Evolutionary conservation across 345 rosid genomes (phyloP).

Genomic region (Brassica rapa): DNA sequence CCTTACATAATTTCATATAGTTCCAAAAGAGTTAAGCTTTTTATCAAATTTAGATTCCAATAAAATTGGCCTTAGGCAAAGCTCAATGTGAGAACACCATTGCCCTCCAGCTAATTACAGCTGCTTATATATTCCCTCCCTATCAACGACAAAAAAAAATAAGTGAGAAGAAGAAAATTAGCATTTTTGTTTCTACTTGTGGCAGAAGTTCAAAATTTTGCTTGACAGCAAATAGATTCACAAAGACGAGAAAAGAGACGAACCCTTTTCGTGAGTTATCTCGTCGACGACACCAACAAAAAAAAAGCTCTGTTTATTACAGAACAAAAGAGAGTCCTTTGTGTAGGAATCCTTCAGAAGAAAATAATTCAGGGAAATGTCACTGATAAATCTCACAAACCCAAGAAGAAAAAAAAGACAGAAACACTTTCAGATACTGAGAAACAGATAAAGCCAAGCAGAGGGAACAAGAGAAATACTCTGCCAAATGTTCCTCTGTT

Average conservation of each 20-base stretch:
- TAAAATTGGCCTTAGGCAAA: slow-evolving; percentile 25
- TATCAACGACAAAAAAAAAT: slow-evolving; percentile 19
- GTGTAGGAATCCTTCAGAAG: slow-evolving; percentile 9
- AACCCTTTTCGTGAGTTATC: slow-evolving; percentile 18
- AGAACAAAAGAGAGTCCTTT: slow-evolving; percentile 28
- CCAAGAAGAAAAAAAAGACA: not conserved
- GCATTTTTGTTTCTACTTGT: slow-evolving; percentile 7
- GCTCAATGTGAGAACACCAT: slow-evolving; percentile 36
- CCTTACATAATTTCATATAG: slow-evolving; percentile 42
- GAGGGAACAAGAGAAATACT: slow-evolving; percentile 36
- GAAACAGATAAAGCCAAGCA: slow-evolving; percentile 19
- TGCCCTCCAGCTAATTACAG: slow-evolving; percentile 48
- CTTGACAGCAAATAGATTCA: no score
- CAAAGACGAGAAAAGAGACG: not conserved
- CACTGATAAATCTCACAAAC: slow-evolving; percentile 18
- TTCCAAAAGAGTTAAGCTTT: slow-evolving; percentile 19
- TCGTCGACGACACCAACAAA: not conserved
- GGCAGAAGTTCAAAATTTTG: not conserved
- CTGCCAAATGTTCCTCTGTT: slow-evolving; percentile 27
- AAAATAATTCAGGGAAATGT: slow-evolving; percentile 16
- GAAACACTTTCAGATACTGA: slow-evolving; percentile 26
- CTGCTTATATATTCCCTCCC: slow-evolving; percentile 31
- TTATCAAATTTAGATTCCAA: slow-evolving; percentile 26
- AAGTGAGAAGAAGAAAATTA: not conserved
- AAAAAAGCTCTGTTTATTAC: slow-evolving; percentile 7